These are phyloP conservation scores for Stagonosporopsis tanaceti DNA, from an alignment of 2,329 filamentous ascomycete genomes.

Conservation along the genomic window DNA sequence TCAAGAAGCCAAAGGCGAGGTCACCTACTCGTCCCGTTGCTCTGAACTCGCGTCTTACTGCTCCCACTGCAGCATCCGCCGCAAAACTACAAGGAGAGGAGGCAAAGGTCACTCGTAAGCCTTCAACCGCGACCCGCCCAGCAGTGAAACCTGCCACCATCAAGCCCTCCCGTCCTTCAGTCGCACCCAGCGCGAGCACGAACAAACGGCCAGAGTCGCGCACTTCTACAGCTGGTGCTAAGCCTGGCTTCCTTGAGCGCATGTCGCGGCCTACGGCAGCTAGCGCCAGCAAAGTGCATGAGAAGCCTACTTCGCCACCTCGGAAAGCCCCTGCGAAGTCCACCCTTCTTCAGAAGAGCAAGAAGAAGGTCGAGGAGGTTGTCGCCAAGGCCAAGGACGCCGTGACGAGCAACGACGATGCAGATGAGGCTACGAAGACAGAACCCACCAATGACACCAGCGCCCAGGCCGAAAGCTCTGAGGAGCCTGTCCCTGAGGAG, in stretches of 20 bases:
- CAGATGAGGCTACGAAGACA: slow-evolving; percentile 23
- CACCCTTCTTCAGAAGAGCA: slow-evolving; percentile 43
- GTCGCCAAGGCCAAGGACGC: slow-evolving; percentile 46
- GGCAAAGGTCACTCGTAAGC: slow-evolving; percentile 39
- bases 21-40: slow-evolving; percentile 74
- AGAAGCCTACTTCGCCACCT: slow-evolving; percentile 61
- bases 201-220: slow-evolving; percentile 61
- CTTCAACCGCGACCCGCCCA: slow-evolving; percentile 47
- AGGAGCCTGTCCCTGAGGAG: slow-evolving; percentile 1
- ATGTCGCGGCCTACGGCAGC: slow-evolving; percentile 81
- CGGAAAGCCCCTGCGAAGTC: slow-evolving; percentile 35
- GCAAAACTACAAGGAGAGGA: slow-evolving; percentile 63
- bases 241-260: slow-evolving; percentile 77
- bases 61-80: slow-evolving; percentile 73
- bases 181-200: slow-evolving; percentile 40
- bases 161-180: slow-evolving; percentile 47
- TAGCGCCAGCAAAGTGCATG: slow-evolving; percentile 71
- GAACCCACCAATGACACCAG: slow-evolving; percentile 5
- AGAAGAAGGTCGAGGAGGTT: slow-evolving; percentile 48
- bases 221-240: slow-evolving; percentile 60
- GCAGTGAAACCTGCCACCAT: slow-evolving; percentile 38
- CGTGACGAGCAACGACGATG: slow-evolving; percentile 40
- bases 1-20: slow-evolving; percentile 54
- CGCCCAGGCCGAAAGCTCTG: slow-evolving; percentile 6
- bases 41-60: slow-evolving; percentile 71